Evolutionary conservation across 2,329 filamentous ascomycete genomes (phyloP).

Genomic region (Venturia nashicola): DNA sequence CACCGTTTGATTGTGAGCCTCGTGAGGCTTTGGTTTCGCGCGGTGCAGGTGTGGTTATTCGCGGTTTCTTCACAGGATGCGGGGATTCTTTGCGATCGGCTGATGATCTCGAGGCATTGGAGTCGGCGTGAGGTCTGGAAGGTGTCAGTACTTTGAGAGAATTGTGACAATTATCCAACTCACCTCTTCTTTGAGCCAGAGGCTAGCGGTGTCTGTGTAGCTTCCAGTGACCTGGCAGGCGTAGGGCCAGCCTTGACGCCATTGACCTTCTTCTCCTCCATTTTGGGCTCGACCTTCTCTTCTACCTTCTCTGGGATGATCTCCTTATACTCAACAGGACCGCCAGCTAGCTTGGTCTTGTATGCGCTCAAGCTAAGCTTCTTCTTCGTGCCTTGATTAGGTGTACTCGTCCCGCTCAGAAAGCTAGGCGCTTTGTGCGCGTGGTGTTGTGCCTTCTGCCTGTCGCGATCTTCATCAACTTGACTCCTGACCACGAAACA

Average conservation of each 20-base stretch:
- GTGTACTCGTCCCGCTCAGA: slow-evolving; percentile 28
- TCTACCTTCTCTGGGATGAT: slow-evolving; percentile 13
- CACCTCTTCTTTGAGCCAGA: background rate
- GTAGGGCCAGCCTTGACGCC: background rate
- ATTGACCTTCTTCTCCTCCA: background rate
- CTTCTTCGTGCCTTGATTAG: slow-evolving; percentile 38
- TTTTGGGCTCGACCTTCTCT: background rate
- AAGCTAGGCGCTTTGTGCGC: slow-evolving; percentile 17
- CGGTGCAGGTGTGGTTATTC: slow-evolving; percentile 27
- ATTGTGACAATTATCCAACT: background rate
- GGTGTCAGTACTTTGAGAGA: background rate
- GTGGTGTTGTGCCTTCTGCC: slow-evolving; percentile 31
- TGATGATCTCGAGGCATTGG: slow-evolving; percentile 3
- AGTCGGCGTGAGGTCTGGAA: background rate
- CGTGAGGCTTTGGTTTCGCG: slow-evolving; percentile 16
- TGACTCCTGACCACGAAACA: slow-evolving; percentile 36
- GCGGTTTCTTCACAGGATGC: slow-evolving; percentile 26
- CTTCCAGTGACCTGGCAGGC: background rate
- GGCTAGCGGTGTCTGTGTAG: background rate
- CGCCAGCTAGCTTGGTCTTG: slow-evolving; percentile 41
- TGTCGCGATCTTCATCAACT: slow-evolving; percentile 40
- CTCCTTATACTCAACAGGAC: slow-evolving; percentile 18
- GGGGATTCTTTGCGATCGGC: slow-evolving; percentile 14
- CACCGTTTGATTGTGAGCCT: background rate
- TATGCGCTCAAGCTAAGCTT: slow-evolving; percentile 51